Evolutionary conservation across 2,329 filamentous ascomycete genomes (phyloP), one percentile per base, ranked within the genome.

Genomic region (Chaetomium sp.): DNA sequence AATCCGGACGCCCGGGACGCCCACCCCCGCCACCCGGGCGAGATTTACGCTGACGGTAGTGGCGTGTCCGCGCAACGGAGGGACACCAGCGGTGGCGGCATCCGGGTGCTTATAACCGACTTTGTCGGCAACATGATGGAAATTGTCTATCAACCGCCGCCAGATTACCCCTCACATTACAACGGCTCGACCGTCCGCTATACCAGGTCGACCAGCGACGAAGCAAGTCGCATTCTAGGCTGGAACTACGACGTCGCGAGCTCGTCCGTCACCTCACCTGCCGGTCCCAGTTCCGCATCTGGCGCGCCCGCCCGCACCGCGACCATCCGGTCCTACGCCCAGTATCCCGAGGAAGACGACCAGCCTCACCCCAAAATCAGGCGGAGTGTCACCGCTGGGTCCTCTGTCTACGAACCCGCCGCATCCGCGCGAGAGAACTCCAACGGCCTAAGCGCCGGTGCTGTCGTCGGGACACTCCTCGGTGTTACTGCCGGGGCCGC

Each of bases 51-150:
- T 13, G 55, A 63, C 51, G 45, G 62, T 59, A 65, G 65, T 65
- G 65, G 61, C 54, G 64, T 53, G 16, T 68, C 69, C 19, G 68
- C 66, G 54, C 65, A 60, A 19, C 68, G 67, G 55, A 55, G 47
- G 4, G n/a, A 53, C 35, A 61, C 55, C 50, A 35, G 63, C 67
- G 72, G 72, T 73, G 75, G 74, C 69, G 78, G 77, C 68, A 77
- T 71, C 69, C 76, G 72, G 78, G 84, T 77, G 80, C 86, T 79
- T 82, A 87, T 92, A 49, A 83, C 87, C 66, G 92, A 96, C 76
- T 83, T 91, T 62, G 92, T 96, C 78, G 91, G 91, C 58, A 96
- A 96, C 78, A 90, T 85, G 70, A 87, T 96, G 74, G 91, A 95
- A 74, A 90, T 91, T 33, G 86, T 93, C 57, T 90, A 87, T 74